Conservation (phyloP, 805 yeast genomes). For the Teunomyces atbi region DNA sequence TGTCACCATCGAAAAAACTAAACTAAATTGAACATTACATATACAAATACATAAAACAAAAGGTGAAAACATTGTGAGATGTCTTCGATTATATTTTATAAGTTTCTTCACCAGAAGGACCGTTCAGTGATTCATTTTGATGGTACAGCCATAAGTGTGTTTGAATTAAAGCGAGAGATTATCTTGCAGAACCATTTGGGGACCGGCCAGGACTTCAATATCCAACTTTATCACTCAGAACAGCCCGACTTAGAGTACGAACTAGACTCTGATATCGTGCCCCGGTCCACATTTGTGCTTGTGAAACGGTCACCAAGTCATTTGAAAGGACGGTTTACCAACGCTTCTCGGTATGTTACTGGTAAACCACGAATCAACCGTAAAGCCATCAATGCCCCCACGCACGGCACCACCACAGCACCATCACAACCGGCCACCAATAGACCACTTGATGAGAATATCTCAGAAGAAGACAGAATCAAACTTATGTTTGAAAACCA, state of each 20-base stretch:
- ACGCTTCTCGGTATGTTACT: conserved; percentile 67
- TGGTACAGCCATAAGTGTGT: conserved; percentile 94
- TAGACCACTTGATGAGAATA: conserved; percentile 37
- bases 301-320: conserved; percentile 75
- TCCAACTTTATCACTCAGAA: conserved; percentile 59
- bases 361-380: conserved; percentile 60
- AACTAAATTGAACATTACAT: conserved; percentile 1
- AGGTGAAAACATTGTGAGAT: conserved; percentile 30
- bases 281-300: conserved; percentile 80
- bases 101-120: conserved; percentile 78
- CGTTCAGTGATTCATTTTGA: conserved; percentile 82
- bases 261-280: conserved; percentile 89
- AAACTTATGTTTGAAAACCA: conserved; percentile 90
- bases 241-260: conserved; percentile 66
- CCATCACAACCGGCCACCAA: conserved; percentile 6
- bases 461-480: conserved; percentile 83
- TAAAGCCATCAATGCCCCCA: conserved; percentile 32
- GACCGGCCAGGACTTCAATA: conserved; percentile 80
- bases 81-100: conserved; percentile 88
- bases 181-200: conserved; percentile 77
- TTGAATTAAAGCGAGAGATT: conserved; percentile 90
- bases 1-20: conserved; percentile 3
- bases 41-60: background rate
- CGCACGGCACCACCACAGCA: conserved; percentile 15
- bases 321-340: conserved; percentile 35